Evolutionary conservation across 495 filamentous ascomycete genomes (phyloP).

Genomic region (Talaromyces nanjingensis): DNA sequence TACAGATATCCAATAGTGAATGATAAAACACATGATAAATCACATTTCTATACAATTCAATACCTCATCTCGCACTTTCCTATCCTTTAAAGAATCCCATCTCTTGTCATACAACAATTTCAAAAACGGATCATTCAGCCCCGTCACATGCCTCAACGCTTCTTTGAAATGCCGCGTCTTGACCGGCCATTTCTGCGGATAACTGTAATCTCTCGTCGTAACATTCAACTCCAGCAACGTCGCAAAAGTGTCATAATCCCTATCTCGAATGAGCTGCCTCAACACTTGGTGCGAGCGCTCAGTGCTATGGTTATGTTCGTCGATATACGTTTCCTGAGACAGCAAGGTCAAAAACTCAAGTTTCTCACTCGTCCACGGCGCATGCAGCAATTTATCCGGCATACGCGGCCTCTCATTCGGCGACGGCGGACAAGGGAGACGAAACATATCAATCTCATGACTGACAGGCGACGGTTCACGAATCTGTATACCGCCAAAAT

Average conservation of each 20-base stretch:
- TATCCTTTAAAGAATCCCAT: constrained; percentile 20
- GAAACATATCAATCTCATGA: constrained; percentile 24
- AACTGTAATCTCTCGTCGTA: constrained; percentile 23
- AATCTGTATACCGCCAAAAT: constrained; percentile 30
- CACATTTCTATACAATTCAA: constrained; percentile 10
- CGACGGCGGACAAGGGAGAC: constrained; percentile 21
- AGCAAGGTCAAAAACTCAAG: constrained; percentile 35
- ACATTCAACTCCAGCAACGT: constrained; percentile 24
- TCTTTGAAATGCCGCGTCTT: constrained; percentile 19
- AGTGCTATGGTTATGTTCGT: constrained; percentile 20
- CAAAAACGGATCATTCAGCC: constrained; percentile 29
- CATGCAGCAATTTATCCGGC: constrained; percentile 33
- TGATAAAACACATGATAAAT: not conserved
- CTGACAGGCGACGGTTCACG: constrained; percentile 18
- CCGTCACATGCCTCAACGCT: constrained; percentile 19
- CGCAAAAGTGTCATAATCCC: constrained; percentile 26
- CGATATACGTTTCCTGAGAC: constrained; percentile 26
- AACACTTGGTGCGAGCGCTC: constrained; percentile 17
- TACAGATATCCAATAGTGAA: not conserved
- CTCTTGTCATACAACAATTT: constrained; percentile 23
- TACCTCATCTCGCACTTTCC: constrained; percentile 18
- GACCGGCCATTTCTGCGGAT: constrained; percentile 27
- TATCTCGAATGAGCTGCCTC: constrained; percentile 28
- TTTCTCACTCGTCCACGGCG: constrained; percentile 37
- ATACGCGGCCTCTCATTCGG: constrained; percentile 21